Evolutionary conservation across 2,329 filamentous ascomycete genomes (phyloP).

Genomic region (Chaetoscypha palmicola): DNA sequence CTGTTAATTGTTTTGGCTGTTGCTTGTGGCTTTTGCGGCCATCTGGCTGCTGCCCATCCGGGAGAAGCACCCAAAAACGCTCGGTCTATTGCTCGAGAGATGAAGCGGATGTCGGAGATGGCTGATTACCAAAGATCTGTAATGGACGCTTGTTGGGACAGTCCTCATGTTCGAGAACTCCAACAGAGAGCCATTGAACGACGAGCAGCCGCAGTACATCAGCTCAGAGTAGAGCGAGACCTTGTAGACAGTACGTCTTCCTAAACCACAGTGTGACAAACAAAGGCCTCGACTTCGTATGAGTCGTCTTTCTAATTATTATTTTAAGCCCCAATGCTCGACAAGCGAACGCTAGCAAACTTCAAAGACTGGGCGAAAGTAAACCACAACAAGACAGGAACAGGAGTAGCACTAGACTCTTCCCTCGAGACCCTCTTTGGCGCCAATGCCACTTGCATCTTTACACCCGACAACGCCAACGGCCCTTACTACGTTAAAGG

Average conservation of each 20-base stretch:
- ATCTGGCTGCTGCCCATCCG: conserved; percentile 6
- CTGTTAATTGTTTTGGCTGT: conserved; percentile 5
- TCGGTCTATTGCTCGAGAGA: conserved; percentile 1
- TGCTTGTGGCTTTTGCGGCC: conserved; percentile 7
- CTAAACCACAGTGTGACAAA: background rate
- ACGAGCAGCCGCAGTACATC: conserved; percentile 3
- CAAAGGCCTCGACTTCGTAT: background rate
- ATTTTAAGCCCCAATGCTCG: conserved; percentile 2
- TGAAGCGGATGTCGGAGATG: conserved; percentile 8
- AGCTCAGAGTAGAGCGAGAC: conserved; percentile 5
- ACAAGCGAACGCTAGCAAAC: conserved; percentile 6
- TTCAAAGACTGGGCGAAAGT: conserved; percentile 8
- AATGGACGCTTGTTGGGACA: conserved; percentile 6
- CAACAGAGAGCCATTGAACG: conserved; percentile 5
- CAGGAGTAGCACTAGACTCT: background rate
- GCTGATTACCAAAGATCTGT: conserved; percentile 8
- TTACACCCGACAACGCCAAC: conserved; percentile 45
- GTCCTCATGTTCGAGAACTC: conserved; percentile 5
- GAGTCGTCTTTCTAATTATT: background rate
- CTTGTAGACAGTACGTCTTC: conserved; percentile 4
- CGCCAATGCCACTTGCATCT: conserved; percentile 35
- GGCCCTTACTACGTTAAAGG: conserved; percentile 49
- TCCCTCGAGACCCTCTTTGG: conserved; percentile 4
- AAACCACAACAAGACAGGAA: conserved; percentile 8
- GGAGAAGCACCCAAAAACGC: conserved; percentile 5